A percentile compares a stretch with the other conserved stretches of the same genome.
These are phyloP conservation scores for Durusdinium trenchii DNA, from an alignment of 73 alveolate genomes.

Conservation along the genomic window DNA sequence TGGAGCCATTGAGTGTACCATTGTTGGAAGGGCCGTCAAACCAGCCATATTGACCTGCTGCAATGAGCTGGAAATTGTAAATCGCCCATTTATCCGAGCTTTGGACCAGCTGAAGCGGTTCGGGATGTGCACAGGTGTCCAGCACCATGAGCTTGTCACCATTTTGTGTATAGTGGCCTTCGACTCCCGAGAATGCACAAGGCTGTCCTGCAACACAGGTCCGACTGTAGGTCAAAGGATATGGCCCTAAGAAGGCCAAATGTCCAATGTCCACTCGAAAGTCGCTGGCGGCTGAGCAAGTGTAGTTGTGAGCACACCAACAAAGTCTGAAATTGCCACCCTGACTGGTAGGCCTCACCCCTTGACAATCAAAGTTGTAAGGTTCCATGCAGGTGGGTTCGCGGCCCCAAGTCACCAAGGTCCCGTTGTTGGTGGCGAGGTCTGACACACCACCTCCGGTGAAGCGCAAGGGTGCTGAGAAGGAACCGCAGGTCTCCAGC, in stretches of 20 bases:
- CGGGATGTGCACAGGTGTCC: slow-evolving; percentile 87
- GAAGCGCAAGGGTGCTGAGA: slow-evolving; percentile 67
- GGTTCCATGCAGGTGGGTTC: slow-evolving; percentile 88
- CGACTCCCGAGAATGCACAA: slow-evolving; percentile 44
- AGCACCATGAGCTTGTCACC: slow-evolving; percentile 57
- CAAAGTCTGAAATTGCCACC: slow-evolving; percentile 74
- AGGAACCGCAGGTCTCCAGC: slow-evolving; percentile 70
- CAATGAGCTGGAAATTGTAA: slow-evolving; percentile 40
- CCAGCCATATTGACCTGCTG: slow-evolving; percentile 86
- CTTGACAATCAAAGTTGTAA: slow-evolving; percentile 78
- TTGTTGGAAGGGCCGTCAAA: slow-evolving; percentile 85
- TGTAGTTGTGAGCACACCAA: slow-evolving; percentile 85
- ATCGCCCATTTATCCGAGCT: slow-evolving; percentile 71
- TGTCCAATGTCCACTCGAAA: slow-evolving; percentile 85
- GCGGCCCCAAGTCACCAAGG: slow-evolving; percentile 56
- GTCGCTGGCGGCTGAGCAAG: slow-evolving; percentile 50
- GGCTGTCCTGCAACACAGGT: slow-evolving; percentile 84
- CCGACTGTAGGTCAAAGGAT: slow-evolving; percentile 48
- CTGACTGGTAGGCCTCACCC: slow-evolving; percentile 71
- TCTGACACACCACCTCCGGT: slow-evolving; percentile 70
- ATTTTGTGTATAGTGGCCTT: slow-evolving; percentile 67
- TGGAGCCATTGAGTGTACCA: slow-evolving; percentile 51
- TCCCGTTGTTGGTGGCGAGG: slow-evolving; percentile 30
- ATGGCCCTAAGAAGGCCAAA: slow-evolving; percentile 67
- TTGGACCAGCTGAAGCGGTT: slow-evolving; percentile 43